Evolutionary conservation across 2,329 filamentous ascomycete genomes (phyloP).

Genomic region (Alternaria solani): DNA sequence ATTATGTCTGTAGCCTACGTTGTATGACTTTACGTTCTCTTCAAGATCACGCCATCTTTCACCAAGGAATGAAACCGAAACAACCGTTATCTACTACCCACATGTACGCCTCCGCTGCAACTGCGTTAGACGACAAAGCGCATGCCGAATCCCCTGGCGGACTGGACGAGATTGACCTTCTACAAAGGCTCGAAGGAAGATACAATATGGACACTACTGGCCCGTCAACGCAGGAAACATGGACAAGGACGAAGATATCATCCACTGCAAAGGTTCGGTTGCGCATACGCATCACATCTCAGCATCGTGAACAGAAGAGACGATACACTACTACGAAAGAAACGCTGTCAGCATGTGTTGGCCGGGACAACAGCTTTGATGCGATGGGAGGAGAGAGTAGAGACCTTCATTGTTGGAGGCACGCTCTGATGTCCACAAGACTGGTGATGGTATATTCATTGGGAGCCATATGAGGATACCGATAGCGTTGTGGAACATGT

Average conservation of each 20-base stretch:
- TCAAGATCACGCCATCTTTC: neutral
- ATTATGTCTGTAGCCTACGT: neutral
- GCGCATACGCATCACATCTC: slow-evolving; percentile 52
- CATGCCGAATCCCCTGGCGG: slow-evolving; percentile 66
- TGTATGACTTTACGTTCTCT: neutral
- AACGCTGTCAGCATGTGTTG: slow-evolving; percentile 58
- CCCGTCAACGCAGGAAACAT: neutral
- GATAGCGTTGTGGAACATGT: neutral
- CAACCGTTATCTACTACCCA: neutral
- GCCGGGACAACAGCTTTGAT: slow-evolving; percentile 56
- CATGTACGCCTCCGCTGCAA: slow-evolving; percentile 60
- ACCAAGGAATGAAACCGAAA: neutral
- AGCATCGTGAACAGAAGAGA: slow-evolving; percentile 47
- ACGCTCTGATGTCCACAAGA: neutral
- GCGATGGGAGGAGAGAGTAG: neutral
- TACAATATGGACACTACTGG: neutral
- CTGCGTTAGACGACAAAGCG: slow-evolving; percentile 58
- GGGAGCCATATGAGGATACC: neutral
- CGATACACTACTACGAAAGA: slow-evolving; percentile 40
- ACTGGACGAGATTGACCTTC: slow-evolving; percentile 45
- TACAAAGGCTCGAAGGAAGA: neutral
- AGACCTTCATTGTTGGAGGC: neutral
- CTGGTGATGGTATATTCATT: neutral
- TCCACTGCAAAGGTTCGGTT: neutral
- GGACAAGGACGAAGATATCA: neutral